Conservation (phyloP, 805 yeast species). For the Priceomyces haplophilus region DNA sequence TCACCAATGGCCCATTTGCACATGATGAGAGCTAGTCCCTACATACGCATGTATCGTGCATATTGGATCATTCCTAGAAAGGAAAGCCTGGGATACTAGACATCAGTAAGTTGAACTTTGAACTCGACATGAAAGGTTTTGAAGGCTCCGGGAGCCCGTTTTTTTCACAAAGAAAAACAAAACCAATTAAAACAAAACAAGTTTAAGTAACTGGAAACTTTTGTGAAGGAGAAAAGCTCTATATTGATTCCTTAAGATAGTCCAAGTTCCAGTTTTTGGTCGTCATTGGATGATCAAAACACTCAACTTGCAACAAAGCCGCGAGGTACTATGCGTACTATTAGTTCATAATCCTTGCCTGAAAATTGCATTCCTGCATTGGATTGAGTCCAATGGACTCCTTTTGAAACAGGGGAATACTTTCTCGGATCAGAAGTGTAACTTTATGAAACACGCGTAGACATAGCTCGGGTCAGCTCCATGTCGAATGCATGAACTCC, state of each 20-base stretch:
- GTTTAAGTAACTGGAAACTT: neutral
- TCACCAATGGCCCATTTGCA: neutral
- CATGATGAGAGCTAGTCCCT: neutral
- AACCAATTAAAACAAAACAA: constrained; percentile 4
- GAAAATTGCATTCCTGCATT: constrained; percentile 1
- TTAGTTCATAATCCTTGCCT: neutral
- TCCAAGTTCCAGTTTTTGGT: neutral
- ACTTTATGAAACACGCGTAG: neutral
- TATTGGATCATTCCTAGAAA: constrained; percentile 10
- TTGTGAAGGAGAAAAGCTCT: neutral
- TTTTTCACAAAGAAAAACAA: constrained; percentile 1
- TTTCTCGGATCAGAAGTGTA: neutral
- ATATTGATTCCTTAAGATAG: neutral
- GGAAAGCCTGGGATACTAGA: constrained; percentile 10
- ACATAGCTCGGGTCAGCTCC: too few species aligned
- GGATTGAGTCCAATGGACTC: neutral
- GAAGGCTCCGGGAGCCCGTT: neutral
- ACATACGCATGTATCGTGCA: neutral
- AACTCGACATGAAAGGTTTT: constrained; percentile 7
- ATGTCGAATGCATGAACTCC: too few species aligned
- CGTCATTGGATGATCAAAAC: constrained; percentile 1
- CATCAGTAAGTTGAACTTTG: neutral
- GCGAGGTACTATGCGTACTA: neutral
- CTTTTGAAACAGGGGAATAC: neutral
- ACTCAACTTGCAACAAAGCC: neutral